Evolutionary conservation across 495 filamentous ascomycete species (phyloP), one percentile per base, ranked within the genome.

Genomic region (Aspergillus affinis): DNA sequence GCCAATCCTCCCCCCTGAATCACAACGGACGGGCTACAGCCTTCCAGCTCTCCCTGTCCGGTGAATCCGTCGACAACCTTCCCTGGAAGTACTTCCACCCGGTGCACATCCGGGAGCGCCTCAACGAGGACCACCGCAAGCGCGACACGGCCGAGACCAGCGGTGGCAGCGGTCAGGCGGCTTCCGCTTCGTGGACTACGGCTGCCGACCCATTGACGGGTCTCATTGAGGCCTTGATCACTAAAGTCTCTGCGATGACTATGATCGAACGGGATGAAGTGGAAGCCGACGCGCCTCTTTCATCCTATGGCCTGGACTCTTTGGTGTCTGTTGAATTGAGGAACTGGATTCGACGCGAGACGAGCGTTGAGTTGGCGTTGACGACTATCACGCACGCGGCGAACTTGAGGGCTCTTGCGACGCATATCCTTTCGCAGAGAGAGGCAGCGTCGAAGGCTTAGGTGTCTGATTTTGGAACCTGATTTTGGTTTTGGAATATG

Each of bases 221-320:
- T 23, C 20, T 50, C 4, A 26, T 50, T 7, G 19, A 50, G 9
- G 48, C 48, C 12, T 8, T 50, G 48, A 20, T 50, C 48, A 21
- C 48, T 19, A 50, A 50, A 3, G 26, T 50, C 15, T 21, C 48
- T 50, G 48, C 48, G 3, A 50, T 50, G 48, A 50, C 48, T 13
- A 50, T 50, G 48, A 50, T 50, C 13, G 48, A 50, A 17, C 20
- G 4, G 4, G 48, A 50, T 7, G 48, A 50, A 5, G 13, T 50
- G 20, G 20, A 21, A 13, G 48, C 48, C 48, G 48, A 50, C 9
- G 48, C 48, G 10, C 48, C 48, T 4, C 19, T 50, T 21, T 20
- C 48, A 5, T 50, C 48, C 5, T 20, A 23, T 12, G 48, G 48
- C 0, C 9, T 50, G 19, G 48, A 50, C 9, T 21, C 48, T 26